These are phyloP conservation scores for Paralagenidium karlingii DNA, from an alignment of 352 stramenopile species.

Conservation along the genomic window DNA sequence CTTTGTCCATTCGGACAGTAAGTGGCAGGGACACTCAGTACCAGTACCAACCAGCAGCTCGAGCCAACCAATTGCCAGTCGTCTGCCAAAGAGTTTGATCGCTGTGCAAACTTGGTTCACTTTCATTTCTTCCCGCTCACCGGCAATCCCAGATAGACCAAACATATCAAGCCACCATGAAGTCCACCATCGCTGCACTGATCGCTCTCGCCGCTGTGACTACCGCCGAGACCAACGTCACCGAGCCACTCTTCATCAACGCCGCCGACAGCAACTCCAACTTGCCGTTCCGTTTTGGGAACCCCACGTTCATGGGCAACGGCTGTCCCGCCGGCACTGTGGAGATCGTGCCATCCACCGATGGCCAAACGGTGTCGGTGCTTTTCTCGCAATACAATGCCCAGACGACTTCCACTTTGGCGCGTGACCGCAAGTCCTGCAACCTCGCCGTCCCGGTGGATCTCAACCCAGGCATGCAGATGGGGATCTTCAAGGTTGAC, in stretches of 20 bases:
- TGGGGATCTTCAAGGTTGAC: slow-evolving; percentile 17
- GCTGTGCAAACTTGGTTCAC: too few relatives aligned
- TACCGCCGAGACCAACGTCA: too few relatives aligned
- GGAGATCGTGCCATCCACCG: not conserved
- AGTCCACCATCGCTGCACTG: too few relatives aligned
- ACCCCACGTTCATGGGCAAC: slow-evolving; percentile 7
- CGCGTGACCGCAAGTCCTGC: slow-evolving; percentile 8
- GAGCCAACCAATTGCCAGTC: too few relatives aligned
- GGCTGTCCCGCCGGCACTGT: slow-evolving; percentile 8
- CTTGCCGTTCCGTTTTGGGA: slow-evolving; percentile 7
- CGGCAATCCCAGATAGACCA: too few relatives aligned
- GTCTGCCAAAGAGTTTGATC: too few relatives aligned
- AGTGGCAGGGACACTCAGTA: too few relatives aligned
- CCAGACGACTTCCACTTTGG: not conserved
- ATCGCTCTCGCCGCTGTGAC: too few relatives aligned
- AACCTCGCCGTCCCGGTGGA: slow-evolving; percentile 13
- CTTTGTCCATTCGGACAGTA: too few relatives aligned
- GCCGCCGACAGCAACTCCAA: not conserved
- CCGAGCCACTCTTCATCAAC: not conserved
- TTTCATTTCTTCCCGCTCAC: too few relatives aligned
- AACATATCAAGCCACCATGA: too few relatives aligned
- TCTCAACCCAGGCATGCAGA: slow-evolving; percentile 10
- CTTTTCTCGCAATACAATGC: slow-evolving; percentile 12
- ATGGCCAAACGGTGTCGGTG: slow-evolving; percentile 14
- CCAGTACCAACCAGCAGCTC: too few relatives aligned